phyloP scores from a whole-genome alignment of 371 early-diverging fungal genomes.

The Apophysomyces trapeziformis region DNA sequence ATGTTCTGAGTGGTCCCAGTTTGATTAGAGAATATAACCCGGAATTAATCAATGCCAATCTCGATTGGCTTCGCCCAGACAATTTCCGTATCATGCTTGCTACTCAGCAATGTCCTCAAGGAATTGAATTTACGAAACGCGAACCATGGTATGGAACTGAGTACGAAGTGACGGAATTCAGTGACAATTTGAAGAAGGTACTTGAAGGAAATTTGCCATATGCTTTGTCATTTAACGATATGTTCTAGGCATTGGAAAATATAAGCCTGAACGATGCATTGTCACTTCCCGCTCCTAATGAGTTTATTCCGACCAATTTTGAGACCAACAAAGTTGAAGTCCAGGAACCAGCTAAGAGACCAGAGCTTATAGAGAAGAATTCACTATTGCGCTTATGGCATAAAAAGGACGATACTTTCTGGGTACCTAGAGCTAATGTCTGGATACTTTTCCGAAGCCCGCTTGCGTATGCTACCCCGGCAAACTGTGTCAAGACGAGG shows the following conservation, averaged over 20 bases:
- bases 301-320: constrained; percentile 82
- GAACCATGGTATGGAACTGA: constrained; percentile 88
- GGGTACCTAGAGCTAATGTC: constrained; percentile 77
- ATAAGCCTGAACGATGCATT: constrained; percentile 58
- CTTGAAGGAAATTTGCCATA: neutral
- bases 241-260: constrained; percentile 35
- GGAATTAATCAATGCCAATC: constrained; percentile 56
- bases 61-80: constrained; percentile 67
- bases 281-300: constrained; percentile 77
- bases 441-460: constrained; percentile 65
- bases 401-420: constrained; percentile 92
- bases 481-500: constrained; percentile 57
- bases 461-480: constrained; percentile 63
- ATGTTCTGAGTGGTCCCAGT: constrained; percentile 72
- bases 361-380: constrained; percentile 66
- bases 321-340: constrained; percentile 59
- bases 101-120: constrained; percentile 47
- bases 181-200: constrained; percentile 60
- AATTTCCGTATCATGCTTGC: constrained; percentile 67
- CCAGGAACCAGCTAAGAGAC: constrained; percentile 39
- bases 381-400: constrained; percentile 83
- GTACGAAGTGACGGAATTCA: constrained; percentile 72
- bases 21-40: constrained; percentile 67
- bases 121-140: constrained; percentile 53
- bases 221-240: neutral